Conservation (phyloP, 768 basidiomycete genomes). For the Lactifluus hygrophoroides region DNA sequence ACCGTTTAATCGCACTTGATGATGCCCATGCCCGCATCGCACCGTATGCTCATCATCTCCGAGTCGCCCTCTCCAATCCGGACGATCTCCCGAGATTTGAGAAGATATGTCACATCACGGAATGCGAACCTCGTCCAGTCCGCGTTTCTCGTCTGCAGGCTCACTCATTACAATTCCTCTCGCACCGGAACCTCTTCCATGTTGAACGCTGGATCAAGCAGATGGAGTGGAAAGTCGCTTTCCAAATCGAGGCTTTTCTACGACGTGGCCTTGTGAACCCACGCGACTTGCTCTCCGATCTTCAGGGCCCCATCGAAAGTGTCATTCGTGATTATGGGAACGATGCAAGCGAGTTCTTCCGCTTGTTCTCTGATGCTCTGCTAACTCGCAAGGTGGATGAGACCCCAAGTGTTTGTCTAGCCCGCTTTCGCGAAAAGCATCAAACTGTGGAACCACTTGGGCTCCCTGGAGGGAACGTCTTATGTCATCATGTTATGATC, state of each 20-base stretch:
- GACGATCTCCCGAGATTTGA: slow-evolving; percentile 44
- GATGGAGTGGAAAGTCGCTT: slow-evolving; percentile 58
- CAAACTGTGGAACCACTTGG: neutral
- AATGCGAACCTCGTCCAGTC: slow-evolving; percentile 27
- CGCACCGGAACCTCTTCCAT: slow-evolving; percentile 35
- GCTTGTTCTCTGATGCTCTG: neutral
- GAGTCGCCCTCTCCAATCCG: slow-evolving; percentile 47
- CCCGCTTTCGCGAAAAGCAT: neutral
- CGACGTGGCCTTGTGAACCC: slow-evolving; percentile 56
- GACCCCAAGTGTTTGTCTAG: neutral
- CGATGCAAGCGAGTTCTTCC: slow-evolving; percentile 33
- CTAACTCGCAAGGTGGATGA: neutral
- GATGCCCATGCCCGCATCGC: slow-evolving; percentile 49
- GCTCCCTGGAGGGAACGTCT: neutral
- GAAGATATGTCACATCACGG: slow-evolving; percentile 44
- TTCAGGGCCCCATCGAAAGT: slow-evolving; percentile 37
- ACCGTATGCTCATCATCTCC: slow-evolving; percentile 63
- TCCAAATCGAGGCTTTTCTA: slow-evolving; percentile 66
- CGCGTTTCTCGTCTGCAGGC: slow-evolving; percentile 39
- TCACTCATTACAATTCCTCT: slow-evolving; percentile 43
- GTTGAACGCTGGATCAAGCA: slow-evolving; percentile 37
- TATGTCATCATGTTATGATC: neutral
- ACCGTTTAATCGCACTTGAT: slow-evolving; percentile 50
- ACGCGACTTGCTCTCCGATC: slow-evolving; percentile 37
- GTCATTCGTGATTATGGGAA: slow-evolving; percentile 30